Base-by-base conservation (phyloP, 371 early-diverging fungal genomes). In the Dichotomocladium elegans region DNA sequence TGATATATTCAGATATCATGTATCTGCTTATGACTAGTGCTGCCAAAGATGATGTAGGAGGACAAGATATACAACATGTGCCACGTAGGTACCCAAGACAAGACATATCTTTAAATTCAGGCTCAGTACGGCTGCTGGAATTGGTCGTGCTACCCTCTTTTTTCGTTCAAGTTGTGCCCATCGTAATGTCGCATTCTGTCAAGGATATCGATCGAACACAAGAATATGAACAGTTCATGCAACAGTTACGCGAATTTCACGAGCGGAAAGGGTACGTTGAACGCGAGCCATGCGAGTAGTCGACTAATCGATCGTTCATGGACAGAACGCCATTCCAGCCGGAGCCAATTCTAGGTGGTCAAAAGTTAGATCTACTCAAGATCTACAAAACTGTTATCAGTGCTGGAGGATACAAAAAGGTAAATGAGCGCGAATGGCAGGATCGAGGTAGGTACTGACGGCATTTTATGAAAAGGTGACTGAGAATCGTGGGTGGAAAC, bases 341-440 rank as follows among this genome's bases (percentile, higher is more conserved):
- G 14, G 90, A 92, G 56, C 90, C 89, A 27, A 81, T 92, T 9
- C 74, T 92, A 21, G 92, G 92, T 56, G 90, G 90, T 8, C 86
- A 88, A 58, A 79, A 80, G 56, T 64, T 92, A 19, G 90, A 91
- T 72, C 65, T 92, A 30, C 70, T 82, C 50, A 70, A 74, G 45
- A 85, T 92, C 7, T 90, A 86, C 60, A 77, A 81, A 53, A 74
- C 83, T 4, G 89, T 90, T 0, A 66, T 83, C 15, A 81, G 76
- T 22, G 83, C 85, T 26, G 91, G 91, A 22, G 92, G 92, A 9
- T 89, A 80, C 58, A 87, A 89, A 53, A 81, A 85, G 76, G 90
- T 86, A 70, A 26, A 33, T 12, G 49, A 2, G 27, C 2, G 10
- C 34, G 3, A 12, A 7, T 31, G 27, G n/a, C 10, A 3, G n/a